Base-by-base conservation (phyloP, 768 basidiomycete species). In the Inosperma sp. region DNA sequence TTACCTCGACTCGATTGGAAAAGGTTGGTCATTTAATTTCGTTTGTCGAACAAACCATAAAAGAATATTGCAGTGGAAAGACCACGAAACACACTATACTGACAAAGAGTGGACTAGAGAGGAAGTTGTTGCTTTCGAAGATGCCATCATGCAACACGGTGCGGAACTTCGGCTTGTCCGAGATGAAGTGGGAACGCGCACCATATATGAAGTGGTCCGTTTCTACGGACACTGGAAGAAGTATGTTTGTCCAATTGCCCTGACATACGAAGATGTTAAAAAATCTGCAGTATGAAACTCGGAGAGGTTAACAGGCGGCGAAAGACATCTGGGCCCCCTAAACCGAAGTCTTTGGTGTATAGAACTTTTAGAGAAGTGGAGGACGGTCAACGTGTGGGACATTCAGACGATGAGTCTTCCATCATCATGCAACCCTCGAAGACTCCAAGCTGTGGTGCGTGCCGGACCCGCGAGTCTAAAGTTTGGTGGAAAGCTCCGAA, bases 401-500 rank as follows among this genome's bases (percentile, higher is more conserved):
- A 78, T 51, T 64, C 70, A 0, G 90, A 93, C 52, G 87, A 90
- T 49, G 91, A 93, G 62, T 80, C 80, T 9, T 93, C 91, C 2
- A 74, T 90, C 54, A 75, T 86, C 48, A 75, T 71, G 16, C 76
- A 77, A 50, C 75, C 75, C 27, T 74, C 75, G 35, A 83, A 74
- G 61, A 70, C 74, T 30, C 78, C 72, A 23, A 80, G 74, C 53
- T 96, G 93, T 60, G 91, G 88, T 29, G 88, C 89, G 3, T 96
- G 93, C 65, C 76, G 86, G 42, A 88, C 87, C 6, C 82, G 84
- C 49, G 88, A 91, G 53, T 87, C 87, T 5, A 75, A 75, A 30
- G 70, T 68, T 3, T 96, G 93, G 93, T 96, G 91, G 91, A 89
- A 88, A 64, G 91, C 92, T 12, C 93, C 93, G 2, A 89, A 89